Conservation (phyloP, 1,139 yeast genomes). For the Taiozyma sp. region DNA sequence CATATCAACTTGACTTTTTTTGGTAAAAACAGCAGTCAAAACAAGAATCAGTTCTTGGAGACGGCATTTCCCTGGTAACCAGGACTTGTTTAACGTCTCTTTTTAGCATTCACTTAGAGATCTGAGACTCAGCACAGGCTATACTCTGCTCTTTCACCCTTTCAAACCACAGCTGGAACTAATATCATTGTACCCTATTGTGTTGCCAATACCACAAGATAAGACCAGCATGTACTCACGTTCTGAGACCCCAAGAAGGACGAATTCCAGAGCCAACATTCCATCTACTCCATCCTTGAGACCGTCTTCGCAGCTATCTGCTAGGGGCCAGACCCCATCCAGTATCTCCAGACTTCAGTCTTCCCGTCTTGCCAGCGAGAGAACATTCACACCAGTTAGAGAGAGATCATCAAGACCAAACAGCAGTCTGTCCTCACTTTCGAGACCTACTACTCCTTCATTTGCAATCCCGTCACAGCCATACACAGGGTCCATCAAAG, state of each 20-base stretch:
- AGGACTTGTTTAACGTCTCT: neutral
- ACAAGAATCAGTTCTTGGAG: neutral
- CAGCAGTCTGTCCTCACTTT: slow-evolving; percentile 6
- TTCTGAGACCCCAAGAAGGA: slow-evolving; percentile 18
- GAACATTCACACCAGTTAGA: slow-evolving; percentile 17
- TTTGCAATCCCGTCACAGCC: slow-evolving; percentile 14
- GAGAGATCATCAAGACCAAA: slow-evolving; percentile 13
- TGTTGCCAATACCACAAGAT: neutral
- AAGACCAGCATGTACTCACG: slow-evolving; percentile 12
- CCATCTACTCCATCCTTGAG: slow-evolving; percentile 20
- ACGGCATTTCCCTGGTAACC: neutral
- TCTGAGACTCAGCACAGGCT: neutral
- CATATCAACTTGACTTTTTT: neutral
- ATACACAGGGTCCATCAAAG: slow-evolving; percentile 32
- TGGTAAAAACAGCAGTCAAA: neutral
- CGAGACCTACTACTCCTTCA: slow-evolving; percentile 20
- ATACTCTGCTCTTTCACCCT: neutral
- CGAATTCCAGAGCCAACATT: slow-evolving; percentile 1
- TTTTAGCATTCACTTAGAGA: neutral
- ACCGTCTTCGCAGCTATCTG: slow-evolving; percentile 14
- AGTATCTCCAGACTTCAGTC: slow-evolving; percentile 9
- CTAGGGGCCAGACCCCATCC: slow-evolving; percentile 16
- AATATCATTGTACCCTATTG: neutral
- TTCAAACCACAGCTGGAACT: neutral
- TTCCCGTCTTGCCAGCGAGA: slow-evolving; percentile 13